Percentiles rank a stretch among this genome's conserved stretches.
These are phyloP conservation scores for Fraxinus albicans DNA, from an alignment of 305 asterid species.

Conservation along the genomic window DNA sequence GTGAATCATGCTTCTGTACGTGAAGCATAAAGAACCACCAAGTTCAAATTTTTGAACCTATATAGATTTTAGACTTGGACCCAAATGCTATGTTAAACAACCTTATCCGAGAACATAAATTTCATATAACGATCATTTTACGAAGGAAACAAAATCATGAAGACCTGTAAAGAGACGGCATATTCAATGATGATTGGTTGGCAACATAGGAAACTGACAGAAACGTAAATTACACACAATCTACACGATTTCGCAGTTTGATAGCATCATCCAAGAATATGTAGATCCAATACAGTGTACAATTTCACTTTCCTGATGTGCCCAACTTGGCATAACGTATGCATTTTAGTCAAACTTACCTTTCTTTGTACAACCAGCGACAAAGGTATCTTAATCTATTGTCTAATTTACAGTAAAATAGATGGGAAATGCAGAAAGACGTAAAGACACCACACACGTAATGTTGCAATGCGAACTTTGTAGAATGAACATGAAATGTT, in stretches of 20 bases:
- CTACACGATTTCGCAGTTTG: background rate
- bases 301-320: conserved; percentile 10
- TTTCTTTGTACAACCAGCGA: conserved; percentile 9
- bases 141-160: background rate
- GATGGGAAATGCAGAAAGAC: background rate
- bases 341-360: conserved; percentile 1
- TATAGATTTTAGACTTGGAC: background rate
- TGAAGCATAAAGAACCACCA: background rate
- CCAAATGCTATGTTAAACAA: background rate
- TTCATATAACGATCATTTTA: background rate
- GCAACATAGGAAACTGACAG: background rate
- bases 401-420: conserved; percentile 22
- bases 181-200: background rate
- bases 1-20: too few relatives aligned
- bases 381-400: conserved; percentile 4
- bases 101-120: background rate
- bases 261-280: background rate
- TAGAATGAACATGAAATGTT: conserved; percentile 21
- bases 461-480: conserved; percentile 12
- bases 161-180: background rate
- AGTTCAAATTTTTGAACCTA: background rate
- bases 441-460: background rate
- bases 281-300: background rate
- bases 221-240: background rate
- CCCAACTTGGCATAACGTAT: conserved; percentile 6